A percentile compares a stretch with the other conserved stretches of the same genome.
phyloP scores from a whole-genome alignment of 2,329 filamentous ascomycete genomes.

The Beauveria scarabaeidicola region DNA sequence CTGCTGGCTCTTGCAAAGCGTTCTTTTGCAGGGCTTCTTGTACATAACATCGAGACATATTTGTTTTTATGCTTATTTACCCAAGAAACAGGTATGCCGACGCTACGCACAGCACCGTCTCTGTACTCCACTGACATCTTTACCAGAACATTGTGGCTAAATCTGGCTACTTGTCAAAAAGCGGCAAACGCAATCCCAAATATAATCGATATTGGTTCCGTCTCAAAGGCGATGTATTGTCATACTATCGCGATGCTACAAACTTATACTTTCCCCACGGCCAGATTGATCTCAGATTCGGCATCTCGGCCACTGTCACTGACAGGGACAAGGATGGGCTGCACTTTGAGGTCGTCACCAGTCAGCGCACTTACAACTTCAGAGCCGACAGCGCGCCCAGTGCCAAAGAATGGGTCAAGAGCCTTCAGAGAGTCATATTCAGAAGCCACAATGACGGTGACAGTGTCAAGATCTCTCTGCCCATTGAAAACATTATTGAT shows the following conservation, averaged over 20 bases:
- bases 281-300: slow-evolving; percentile 86
- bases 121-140: background rate
- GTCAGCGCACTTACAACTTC: slow-evolving; percentile 78
- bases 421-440: slow-evolving; percentile 89
- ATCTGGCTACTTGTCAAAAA: slow-evolving; percentile 81
- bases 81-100: slow-evolving; percentile 68
- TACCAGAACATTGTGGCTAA: slow-evolving; percentile 63
- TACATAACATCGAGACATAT: slow-evolving; percentile 91
- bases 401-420: slow-evolving; percentile 94
- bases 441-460: slow-evolving; percentile 92
- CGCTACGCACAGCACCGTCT: background rate
- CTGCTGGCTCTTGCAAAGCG: slow-evolving; percentile 87
- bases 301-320: slow-evolving; percentile 71
- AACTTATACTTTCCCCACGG: slow-evolving; percentile 88
- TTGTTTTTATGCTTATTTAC: slow-evolving; percentile 96
- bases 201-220: slow-evolving; percentile 92
- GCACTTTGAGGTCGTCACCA: slow-evolving; percentile 73
- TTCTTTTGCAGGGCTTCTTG: slow-evolving; percentile 87
- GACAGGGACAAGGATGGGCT: slow-evolving; percentile 71
- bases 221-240: slow-evolving; percentile 82
- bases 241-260: slow-evolving; percentile 77
- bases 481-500: slow-evolving; percentile 81
- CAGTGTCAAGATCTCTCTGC: slow-evolving; percentile 90
- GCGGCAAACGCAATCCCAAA: slow-evolving; percentile 76
- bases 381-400: slow-evolving; percentile 78